Base-by-base conservation (phyloP, 2,329 filamentous ascomycete genomes). In the Fusarium sp. region DNA sequence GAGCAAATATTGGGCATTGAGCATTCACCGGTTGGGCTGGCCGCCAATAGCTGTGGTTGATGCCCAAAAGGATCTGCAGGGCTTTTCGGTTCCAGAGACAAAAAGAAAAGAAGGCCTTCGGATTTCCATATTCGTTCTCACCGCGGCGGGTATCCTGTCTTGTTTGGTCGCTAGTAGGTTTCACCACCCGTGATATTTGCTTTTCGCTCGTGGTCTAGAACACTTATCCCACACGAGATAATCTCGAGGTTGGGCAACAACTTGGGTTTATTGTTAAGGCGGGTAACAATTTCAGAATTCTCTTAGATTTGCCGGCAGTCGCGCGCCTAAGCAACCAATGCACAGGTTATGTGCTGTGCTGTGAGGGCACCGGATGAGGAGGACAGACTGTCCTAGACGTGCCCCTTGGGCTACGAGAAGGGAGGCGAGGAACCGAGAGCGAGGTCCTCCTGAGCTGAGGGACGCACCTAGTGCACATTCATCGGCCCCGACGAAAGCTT, bases 41-140 rank as follows among this genome's bases (percentile, higher is more conserved):
- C 24, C 30, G 18, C 50, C 38, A 42, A 59, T 56, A 47, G 41
- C 45, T 63, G 41, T 26, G 38, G 36, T 69, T 69, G 66, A 38
- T 69, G 63, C 51, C 63, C 63, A 72, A 72, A 53, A 36, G 38
- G 69, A 72, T 72, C 69, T 54, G 69, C 69, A 72, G 48, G 39
- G 30, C 48, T n/a, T 35, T 14, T 63, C n/a, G 54, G 26, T 63
- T 51, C 55, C 22, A 41, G 56, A 47, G 30, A 48, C 45, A 47
- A 69, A 63, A 28, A 69, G 61, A 63, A 63, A 63, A 42, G 24
- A 44, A 45, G 28, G 20, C 12, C 20, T 26, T 64, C 69, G 57
- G 68, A 35, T 59, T 64, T 51, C 63, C 57, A 53, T 14, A 55
- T 72, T 59, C 24, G 69, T 56, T 57, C 32, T 53, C 22, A 39